Conservation (phyloP, 176 grass and related monocot genomes). For the Eleusine indica region DNA sequence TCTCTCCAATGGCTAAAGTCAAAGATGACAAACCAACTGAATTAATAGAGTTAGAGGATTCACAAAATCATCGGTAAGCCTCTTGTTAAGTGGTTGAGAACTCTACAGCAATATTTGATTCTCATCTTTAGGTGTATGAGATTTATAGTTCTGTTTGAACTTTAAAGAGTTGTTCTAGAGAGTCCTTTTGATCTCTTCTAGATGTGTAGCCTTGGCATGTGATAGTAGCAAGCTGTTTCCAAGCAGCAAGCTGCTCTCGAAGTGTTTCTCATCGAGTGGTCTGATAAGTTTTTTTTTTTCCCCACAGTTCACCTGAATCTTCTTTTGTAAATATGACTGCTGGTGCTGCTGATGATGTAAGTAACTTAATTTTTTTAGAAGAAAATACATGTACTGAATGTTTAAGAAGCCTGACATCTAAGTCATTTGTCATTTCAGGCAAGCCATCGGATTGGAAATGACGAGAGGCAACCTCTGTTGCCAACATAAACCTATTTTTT, state of each 20-base stretch:
- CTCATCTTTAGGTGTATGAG: not conserved
- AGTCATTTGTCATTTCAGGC: conserved; percentile 49
- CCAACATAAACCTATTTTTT: conserved; percentile 60
- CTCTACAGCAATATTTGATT: not conserved
- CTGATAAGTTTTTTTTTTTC: not conserved
- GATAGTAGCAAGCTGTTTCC: not conserved
- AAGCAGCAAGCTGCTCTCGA: not conserved
- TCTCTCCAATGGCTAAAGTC: conserved; percentile 94
- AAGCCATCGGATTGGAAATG: conserved; percentile 66
- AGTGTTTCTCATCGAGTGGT: not conserved
- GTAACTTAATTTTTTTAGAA: conserved; percentile 18
- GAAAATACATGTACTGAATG: not conserved
- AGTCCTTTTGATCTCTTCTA: not conserved
- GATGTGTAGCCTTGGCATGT: not conserved
- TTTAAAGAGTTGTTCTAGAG: conserved; percentile 21
- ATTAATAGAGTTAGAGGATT: conserved; percentile 71
- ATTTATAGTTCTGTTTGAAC: not conserved
- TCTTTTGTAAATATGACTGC: conserved; percentile 99
- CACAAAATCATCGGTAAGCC: conserved; percentile 64
- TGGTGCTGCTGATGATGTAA: conserved; percentile 88
- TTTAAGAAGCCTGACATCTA: conserved; percentile 4
- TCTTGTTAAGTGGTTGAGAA: conserved; percentile 15
- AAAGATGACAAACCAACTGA: conserved; percentile 82
- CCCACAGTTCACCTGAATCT: conserved; percentile 77
- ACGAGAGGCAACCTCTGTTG: conserved; percentile 83